A percentile compares a stretch with the other conserved stretches of the same genome.
These are phyloP conservation scores for Larix kaempferi DNA, from an alignment of 75 land plant genomes.

Conservation along the genomic window DNA sequence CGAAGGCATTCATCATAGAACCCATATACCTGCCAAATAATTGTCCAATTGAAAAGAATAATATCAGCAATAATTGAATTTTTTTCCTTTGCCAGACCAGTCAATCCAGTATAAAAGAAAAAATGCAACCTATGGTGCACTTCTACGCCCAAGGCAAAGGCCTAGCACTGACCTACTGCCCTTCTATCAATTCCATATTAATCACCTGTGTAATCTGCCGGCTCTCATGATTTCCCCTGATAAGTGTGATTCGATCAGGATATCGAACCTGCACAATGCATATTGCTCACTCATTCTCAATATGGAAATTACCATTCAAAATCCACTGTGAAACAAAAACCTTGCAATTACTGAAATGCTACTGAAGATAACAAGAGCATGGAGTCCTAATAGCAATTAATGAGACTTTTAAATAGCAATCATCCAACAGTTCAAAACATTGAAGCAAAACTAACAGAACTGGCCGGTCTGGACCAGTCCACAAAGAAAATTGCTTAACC, in stretches of 20 bases:
- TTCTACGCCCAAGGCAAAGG: background rate
- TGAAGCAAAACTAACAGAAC: no score
- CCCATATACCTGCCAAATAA: slow-evolving; percentile 81
- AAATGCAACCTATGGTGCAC: background rate
- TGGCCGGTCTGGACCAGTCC: no score
- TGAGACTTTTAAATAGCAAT: no score
- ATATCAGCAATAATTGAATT: background rate
- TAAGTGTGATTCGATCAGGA: slow-evolving; percentile 97
- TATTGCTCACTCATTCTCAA: no score
- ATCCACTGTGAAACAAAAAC: no score
- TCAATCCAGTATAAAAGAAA: background rate
- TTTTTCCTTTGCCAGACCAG: background rate
- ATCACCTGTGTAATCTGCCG: slow-evolving; percentile 97
- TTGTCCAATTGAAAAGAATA: slow-evolving; percentile 1
- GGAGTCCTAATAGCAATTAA: no score
- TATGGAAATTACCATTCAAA: no score
- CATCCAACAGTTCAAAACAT: no score
- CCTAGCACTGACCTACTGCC: background rate
- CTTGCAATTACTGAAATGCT: no score
- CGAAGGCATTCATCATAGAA: slow-evolving; percentile 99
- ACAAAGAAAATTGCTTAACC: no score
- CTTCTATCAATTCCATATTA: background rate
- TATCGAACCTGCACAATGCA: slow-evolving; percentile 72
- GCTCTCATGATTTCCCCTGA: slow-evolving; percentile 99
- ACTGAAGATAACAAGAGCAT: no score